Evolutionary conservation across 2,329 filamentous ascomycete genomes (phyloP).

Genomic region (Tolypocladium guangdongense): DNA sequence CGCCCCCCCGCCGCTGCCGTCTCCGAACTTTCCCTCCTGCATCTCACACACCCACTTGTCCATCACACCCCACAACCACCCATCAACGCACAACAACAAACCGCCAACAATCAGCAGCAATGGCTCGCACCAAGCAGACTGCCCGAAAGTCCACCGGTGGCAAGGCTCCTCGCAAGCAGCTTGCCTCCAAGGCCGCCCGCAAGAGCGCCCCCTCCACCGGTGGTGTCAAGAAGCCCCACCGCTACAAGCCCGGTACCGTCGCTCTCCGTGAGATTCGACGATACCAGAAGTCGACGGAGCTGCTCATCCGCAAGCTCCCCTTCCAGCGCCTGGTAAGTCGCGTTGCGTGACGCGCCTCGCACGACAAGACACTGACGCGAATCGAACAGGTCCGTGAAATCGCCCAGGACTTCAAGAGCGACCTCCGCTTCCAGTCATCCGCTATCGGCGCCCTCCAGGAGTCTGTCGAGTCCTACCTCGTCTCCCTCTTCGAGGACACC

Average conservation of each 20-base stretch:
- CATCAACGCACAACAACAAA: conserved; percentile 14
- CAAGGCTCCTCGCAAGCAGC: conserved; percentile 85
- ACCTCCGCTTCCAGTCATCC: conserved; percentile 95
- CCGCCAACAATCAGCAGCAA: conserved; percentile 31
- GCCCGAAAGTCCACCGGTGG: conserved; percentile 70
- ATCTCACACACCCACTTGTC: conserved; percentile 26
- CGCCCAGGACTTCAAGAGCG: conserved; percentile 88
- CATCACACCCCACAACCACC: conserved; percentile 14
- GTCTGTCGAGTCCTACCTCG: conserved; percentile 96
- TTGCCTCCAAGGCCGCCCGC: conserved; percentile 94
- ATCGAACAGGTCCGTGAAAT: conserved; percentile 74
- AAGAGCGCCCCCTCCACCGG: conserved; percentile 97
- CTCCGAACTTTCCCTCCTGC: conserved; percentile 28
- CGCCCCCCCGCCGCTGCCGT: conserved; percentile 30
- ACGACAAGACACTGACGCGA: conserved; percentile 4
- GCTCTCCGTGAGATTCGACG: conserved; percentile 97
- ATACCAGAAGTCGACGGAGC: conserved; percentile 95
- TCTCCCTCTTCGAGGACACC: conserved; percentile 96
- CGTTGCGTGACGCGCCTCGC: background rate
- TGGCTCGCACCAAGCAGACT: conserved; percentile 58
- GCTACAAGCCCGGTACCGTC: conserved; percentile 85
- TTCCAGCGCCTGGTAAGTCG: conserved; percentile 79
- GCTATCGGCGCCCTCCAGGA: conserved; percentile 97
- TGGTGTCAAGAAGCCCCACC: conserved; percentile 92
- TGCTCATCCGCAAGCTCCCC: conserved; percentile 92